Base-by-base conservation (phyloP, 2,329 filamentous ascomycete genomes). In the Fonsecaea monophora region DNA sequence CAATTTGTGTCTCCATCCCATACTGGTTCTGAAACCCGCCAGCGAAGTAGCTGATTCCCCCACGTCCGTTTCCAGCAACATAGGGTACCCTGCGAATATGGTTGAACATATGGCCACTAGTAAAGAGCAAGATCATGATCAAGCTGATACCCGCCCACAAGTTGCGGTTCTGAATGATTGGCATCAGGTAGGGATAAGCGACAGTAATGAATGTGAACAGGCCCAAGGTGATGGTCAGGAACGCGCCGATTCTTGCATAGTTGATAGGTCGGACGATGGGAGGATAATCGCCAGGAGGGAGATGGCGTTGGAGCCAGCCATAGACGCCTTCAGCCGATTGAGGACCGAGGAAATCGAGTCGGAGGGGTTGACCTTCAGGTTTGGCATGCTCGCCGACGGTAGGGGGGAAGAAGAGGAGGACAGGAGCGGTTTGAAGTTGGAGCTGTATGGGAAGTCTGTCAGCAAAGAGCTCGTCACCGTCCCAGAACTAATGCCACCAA, bases 101-200 rank as follows among this genome's bases (percentile, higher is more conserved):
- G 80, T 98, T 99, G 86, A 96, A 99, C 96, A 99, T 99, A 81
- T 98, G 94, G 45, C 95, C 96, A 74, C 91, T 95, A 55, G 91
- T 97, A 81, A 98, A 99, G 65, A 97, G 84, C 50, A 99, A 86
- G 70, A 99, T 94, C 13, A 89, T 85, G 74, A 98, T 93, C 72
- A 99, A 83, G 79, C 91, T 96, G 74, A 96, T 80, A 25, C 91
- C 92, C 30, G 94, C 94, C 95, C 95, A 99, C 18, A 98, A 81
- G 75, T 96, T 98, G 73, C 94, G 90, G 83, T 90, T 97, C 78
- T 93, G 92, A 40, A 97, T 78, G 67, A 97, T 75, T 2, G 94
- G 94, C 10, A 94, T 77, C 12, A 97, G 75, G 74, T 94, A 96
- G 5, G 92, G 92, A 73, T 88, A 91, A 12, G 90, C 86, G 56